Conservation (phyloP, 345 rosid genomes). For the Dipteronia dyeriana region DNA sequence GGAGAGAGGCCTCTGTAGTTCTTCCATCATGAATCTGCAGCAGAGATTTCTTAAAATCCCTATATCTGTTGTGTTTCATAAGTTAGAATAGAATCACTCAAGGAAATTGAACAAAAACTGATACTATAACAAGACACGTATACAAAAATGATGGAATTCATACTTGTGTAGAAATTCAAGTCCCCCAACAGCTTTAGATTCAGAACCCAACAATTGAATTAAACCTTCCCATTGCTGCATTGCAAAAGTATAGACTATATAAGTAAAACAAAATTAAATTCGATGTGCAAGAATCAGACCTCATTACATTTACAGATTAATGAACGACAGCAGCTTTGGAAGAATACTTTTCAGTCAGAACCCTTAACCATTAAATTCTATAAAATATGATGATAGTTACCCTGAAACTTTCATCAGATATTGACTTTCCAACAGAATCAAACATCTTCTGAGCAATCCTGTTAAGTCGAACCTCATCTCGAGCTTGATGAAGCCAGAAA, state of each 20-base stretch:
- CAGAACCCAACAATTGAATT: constrained; percentile 80
- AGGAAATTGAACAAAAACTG: constrained; percentile 9
- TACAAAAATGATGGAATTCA: constrained; percentile 12
- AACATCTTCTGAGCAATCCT: constrained; percentile 86
- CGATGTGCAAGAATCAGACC: background rate
- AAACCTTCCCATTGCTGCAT: constrained; percentile 98
- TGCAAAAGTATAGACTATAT: constrained; percentile 16
- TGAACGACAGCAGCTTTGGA: background rate
- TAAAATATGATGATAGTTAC: constrained; percentile 31
- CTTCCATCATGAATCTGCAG: constrained; percentile 59
- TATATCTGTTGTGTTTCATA: constrained; percentile 55
- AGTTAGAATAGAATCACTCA: background rate
- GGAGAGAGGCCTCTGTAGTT: constrained; percentile 53
- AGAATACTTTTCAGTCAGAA: background rate
- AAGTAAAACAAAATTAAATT: background rate
- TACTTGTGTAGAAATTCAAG: constrained; percentile 95
- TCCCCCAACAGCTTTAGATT: constrained; percentile 77
- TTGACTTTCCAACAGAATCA: constrained; percentile 88
- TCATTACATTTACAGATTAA: constrained; percentile 7
- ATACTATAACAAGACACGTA: background rate
- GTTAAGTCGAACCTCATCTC: constrained; percentile 64
- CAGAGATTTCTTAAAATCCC: constrained; percentile 91
- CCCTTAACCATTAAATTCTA: constrained; percentile 6
- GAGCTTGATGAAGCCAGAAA: constrained; percentile 96
- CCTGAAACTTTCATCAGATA: constrained; percentile 92